Percentiles rank a stretch among this genome's conserved stretches.
Conservation (phyloP, 2,329 filamentous ascomycete genomes). For the Berkeleyomyces basicola region DNA sequence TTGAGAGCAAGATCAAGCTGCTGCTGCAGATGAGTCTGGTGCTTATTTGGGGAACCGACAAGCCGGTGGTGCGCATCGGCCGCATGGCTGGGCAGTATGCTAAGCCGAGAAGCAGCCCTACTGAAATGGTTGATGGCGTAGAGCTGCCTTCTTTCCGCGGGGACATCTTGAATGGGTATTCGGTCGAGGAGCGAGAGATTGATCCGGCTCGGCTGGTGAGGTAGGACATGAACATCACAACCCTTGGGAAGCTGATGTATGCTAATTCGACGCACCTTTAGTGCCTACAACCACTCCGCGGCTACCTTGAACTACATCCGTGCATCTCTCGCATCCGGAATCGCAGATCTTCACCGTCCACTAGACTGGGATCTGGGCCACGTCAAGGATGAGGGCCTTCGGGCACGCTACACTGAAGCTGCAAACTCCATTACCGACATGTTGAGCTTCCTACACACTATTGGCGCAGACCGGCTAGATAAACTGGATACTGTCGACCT, state of each 20-base stretch:
- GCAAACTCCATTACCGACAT: slow-evolving; percentile 79
- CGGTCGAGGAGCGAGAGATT: slow-evolving; percentile 55
- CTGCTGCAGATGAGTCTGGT: slow-evolving; percentile 94
- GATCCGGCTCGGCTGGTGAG: slow-evolving; percentile 71
- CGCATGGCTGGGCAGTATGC: slow-evolving; percentile 97
- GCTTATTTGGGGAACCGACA: slow-evolving; percentile 69
- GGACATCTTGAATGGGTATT: slow-evolving; percentile 87
- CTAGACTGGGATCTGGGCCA: slow-evolving; percentile 92
- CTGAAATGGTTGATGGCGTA: slow-evolving; percentile 62
- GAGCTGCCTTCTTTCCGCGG: slow-evolving; percentile 83
- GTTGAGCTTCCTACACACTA: slow-evolving; percentile 82
- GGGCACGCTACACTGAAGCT: slow-evolving; percentile 71
- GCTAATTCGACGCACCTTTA: slow-evolving; percentile 17
- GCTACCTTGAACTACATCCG: slow-evolving; percentile 90
- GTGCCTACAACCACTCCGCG: slow-evolving; percentile 89
- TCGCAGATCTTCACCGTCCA: slow-evolving; percentile 85
- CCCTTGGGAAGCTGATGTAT: neutral
- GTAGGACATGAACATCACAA: slow-evolving; percentile 22
- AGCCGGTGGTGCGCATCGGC: slow-evolving; percentile 81
- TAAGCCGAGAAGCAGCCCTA: slow-evolving; percentile 81
- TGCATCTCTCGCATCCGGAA: slow-evolving; percentile 65
- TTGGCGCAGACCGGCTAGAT: slow-evolving; percentile 72
- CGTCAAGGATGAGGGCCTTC: slow-evolving; percentile 66
- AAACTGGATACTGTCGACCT: slow-evolving; percentile 85
- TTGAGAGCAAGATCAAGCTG: slow-evolving; percentile 93